A percentile compares a stretch with the other conserved stretches of the same genome.
These are phyloP conservation scores for Lentinula novae-zelandiae DNA, from an alignment of 1,284 basidiomycete genomes.

Conservation along the genomic window DNA sequence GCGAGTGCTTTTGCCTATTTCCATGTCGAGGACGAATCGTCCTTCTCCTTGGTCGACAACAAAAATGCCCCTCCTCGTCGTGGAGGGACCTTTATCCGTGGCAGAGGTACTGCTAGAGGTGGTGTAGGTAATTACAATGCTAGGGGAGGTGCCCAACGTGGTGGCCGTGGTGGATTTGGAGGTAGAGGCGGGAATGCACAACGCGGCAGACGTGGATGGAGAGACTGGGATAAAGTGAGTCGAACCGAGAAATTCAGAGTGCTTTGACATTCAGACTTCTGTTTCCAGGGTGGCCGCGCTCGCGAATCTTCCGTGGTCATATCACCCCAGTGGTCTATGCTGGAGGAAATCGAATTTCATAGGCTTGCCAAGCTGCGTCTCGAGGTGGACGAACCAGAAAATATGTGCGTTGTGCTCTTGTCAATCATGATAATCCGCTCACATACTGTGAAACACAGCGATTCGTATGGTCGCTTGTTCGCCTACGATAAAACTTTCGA, in stretches of 20 bases:
- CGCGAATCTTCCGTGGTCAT: slow-evolving; percentile 96
- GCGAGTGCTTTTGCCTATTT: slow-evolving; percentile 97
- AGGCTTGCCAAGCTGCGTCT: slow-evolving; percentile 89
- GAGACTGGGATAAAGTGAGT: slow-evolving; percentile 89
- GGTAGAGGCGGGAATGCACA: slow-evolving; percentile 36
- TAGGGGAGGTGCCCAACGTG: slow-evolving; percentile 39
- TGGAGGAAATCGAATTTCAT: slow-evolving; percentile 98
- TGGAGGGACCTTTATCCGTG: slow-evolving; percentile 59
- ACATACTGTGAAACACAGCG: slow-evolving; percentile 41
- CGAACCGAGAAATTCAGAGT: slow-evolving; percentile 15
- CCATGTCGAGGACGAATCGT: slow-evolving; percentile 97
- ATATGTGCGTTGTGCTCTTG: slow-evolving; percentile 57
- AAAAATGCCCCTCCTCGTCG: slow-evolving; percentile 64
- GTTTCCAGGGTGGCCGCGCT: slow-evolving; percentile 72
- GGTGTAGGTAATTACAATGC: slow-evolving; percentile 38
- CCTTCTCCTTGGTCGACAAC: slow-evolving; percentile 95
- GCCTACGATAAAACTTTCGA: slow-evolving; percentile 96
- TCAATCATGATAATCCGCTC: slow-evolving; percentile 6
- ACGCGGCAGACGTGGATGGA: slow-evolving; percentile 78
- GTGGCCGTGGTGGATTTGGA: slow-evolving; percentile 43
- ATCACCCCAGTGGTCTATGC: slow-evolving; percentile 87
- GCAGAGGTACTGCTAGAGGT: slow-evolving; percentile 45
- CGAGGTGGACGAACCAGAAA: slow-evolving; percentile 88
- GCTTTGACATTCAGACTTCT: slow-evolving; percentile 9
- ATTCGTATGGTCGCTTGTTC: slow-evolving; percentile 86